Evolutionary conservation across 1,139 yeast genomes (phyloP).

Genomic region (Geotrichum bryndzae): DNA sequence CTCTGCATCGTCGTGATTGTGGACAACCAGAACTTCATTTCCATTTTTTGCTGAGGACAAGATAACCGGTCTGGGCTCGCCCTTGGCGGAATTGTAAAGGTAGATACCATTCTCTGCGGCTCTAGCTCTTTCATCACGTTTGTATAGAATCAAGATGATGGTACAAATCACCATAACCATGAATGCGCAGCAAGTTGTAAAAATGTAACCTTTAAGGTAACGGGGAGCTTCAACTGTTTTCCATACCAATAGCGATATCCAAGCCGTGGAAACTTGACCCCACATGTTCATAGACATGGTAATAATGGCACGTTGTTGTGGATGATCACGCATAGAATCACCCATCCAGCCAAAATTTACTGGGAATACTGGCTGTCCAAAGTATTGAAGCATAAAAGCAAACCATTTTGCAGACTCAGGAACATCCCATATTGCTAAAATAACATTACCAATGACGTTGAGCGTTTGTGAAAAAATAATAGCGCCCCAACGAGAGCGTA

Average conservation of each 20-base stretch:
- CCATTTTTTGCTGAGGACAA: too few species aligned
- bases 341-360: slow-evolving; percentile 28
- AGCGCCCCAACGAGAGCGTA: slow-evolving; percentile 53
- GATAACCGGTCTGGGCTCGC: slow-evolving; percentile 2
- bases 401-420: slow-evolving; percentile 44
- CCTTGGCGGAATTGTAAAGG: slow-evolving; percentile 9
- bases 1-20: too few species aligned
- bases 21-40: too few species aligned
- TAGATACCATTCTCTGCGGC: slow-evolving; percentile 48
- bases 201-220: slow-evolving; percentile 46
- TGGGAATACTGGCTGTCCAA: slow-evolving; percentile 42
- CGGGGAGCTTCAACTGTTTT: slow-evolving; percentile 50
- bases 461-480: slow-evolving; percentile 48
- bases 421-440: slow-evolving; percentile 45
- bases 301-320: slow-evolving; percentile 39
- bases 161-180: too few species aligned
- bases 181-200: slow-evolving; percentile 49
- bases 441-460: slow-evolving; percentile 42
- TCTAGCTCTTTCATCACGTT: slow-evolving; percentile 47
- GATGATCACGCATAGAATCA: slow-evolving; percentile 24
- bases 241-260: slow-evolving; percentile 34
- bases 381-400: slow-evolving; percentile 43
- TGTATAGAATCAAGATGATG: slow-evolving; percentile 44
- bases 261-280: slow-evolving; percentile 32
- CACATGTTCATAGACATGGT: slow-evolving; percentile 39